These are phyloP conservation scores for Xylaria cubensis DNA, from an alignment of 495 filamentous ascomycete species.

Conservation along the genomic window DNA sequence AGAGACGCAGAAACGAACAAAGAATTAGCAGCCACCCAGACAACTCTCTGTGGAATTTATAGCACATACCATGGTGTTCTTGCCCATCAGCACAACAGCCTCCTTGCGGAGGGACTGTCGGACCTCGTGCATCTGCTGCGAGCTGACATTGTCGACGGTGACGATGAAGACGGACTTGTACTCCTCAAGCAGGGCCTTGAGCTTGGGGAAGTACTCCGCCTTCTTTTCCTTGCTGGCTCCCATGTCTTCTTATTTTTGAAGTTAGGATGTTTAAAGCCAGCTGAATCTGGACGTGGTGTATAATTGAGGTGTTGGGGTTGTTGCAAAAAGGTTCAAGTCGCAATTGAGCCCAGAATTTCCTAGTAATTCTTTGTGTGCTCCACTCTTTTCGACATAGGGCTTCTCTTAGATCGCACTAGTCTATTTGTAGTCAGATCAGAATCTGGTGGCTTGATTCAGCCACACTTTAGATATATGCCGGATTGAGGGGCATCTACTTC, in stretches of 20 bases:
- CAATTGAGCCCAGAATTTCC: conserved; percentile 33
- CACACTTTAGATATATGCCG: conserved; percentile 31
- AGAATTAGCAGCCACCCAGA: conserved; percentile 18
- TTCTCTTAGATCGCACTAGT: neutral
- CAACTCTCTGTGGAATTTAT: neutral
- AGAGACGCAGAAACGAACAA: conserved; percentile 8
- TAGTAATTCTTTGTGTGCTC: conserved; percentile 41
- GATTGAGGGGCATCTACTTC: too few species aligned
- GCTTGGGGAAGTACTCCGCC: conserved; percentile 98
- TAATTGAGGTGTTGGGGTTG: conserved; percentile 26
- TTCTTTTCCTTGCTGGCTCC: conserved; percentile 96
- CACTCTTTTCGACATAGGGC: conserved; percentile 29
- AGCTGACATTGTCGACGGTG: conserved; percentile 93
- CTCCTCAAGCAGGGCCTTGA: conserved; percentile 89
- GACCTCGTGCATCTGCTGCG: conserved; percentile 99
- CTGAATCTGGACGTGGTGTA: conserved; percentile 37
- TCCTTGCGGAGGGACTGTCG: conserved; percentile 84
- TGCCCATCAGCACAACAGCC: conserved; percentile 97
- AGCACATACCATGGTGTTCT: conserved; percentile 91
- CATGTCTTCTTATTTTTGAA: conserved; percentile 97
- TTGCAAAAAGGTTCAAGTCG: conserved; percentile 27
- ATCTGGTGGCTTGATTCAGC: neutral
- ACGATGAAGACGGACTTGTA: conserved; percentile 98
- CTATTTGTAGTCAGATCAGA: neutral
- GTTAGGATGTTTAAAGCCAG: conserved; percentile 97